Evolutionary conservation across 257 asterid species (phyloP).

Genomic region (Nicotiana attenuata): DNA sequence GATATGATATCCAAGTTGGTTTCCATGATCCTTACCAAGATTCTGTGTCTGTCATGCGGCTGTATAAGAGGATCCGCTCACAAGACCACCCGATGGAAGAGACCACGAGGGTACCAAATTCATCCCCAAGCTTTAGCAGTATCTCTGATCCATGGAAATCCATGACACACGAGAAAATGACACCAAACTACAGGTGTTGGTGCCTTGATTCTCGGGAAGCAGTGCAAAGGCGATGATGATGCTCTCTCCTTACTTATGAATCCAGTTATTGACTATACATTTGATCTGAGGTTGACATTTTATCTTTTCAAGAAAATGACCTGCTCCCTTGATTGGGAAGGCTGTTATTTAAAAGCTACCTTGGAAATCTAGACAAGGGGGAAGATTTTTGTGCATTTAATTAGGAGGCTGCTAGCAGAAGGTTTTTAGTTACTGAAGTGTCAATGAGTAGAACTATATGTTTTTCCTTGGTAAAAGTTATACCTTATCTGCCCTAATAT

Average conservation of each 20-base stretch:
- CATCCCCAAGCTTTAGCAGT: background rate
- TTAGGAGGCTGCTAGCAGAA: background rate
- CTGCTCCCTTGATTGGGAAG: background rate
- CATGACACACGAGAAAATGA: slow-evolving; percentile 30
- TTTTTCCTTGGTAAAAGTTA: background rate
- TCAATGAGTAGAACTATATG: background rate
- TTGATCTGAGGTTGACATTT: background rate
- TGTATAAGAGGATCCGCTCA: slow-evolving; percentile 42
- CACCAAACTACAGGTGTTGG: slow-evolving; percentile 50
- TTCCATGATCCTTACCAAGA: slow-evolving; percentile 49
- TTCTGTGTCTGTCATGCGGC: slow-evolving; percentile 42
- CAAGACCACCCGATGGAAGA: slow-evolving; percentile 32
- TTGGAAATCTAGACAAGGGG: too few relatives aligned
- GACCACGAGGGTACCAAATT: slow-evolving; percentile 12
- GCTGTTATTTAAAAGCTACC: background rate
- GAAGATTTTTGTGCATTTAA: background rate
- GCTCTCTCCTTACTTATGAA: background rate
- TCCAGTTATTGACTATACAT: background rate
- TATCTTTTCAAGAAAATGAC: background rate
- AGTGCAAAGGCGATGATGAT: background rate
- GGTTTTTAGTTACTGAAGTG: background rate
- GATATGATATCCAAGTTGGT: slow-evolving; percentile 43
- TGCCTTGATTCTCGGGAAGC: slow-evolving; percentile 34
- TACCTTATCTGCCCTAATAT: background rate
- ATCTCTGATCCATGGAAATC: slow-evolving; percentile 20